These are phyloP conservation scores for Fusarium staphyleae DNA, from an alignment of 2,329 filamentous ascomycete species.

Conservation along the genomic window DNA sequence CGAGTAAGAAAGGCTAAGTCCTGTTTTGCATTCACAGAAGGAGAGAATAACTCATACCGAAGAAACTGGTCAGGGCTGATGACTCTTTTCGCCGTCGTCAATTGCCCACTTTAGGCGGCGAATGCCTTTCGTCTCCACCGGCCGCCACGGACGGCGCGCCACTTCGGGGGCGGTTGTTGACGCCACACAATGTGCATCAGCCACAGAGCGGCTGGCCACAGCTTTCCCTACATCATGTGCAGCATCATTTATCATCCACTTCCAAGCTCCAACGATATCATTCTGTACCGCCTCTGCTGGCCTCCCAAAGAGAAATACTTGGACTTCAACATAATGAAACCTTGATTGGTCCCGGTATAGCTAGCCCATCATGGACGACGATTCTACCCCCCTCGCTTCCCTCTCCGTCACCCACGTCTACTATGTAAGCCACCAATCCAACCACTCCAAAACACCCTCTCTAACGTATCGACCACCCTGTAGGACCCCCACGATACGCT, in stretches of 20 bases:
- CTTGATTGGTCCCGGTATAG: background rate
- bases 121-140: slow-evolving; percentile 13
- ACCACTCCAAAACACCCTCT: background rate
- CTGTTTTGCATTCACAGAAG: background rate
- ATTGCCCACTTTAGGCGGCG: slow-evolving; percentile 20
- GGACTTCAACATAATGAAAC: slow-evolving; percentile 12
- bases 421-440: slow-evolving; percentile 71
- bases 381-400: slow-evolving; percentile 74
- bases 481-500: slow-evolving; percentile 86
- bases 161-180: background rate
- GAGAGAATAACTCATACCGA: slow-evolving; percentile 8
- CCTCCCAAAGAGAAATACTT: background rate
- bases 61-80: slow-evolving; percentile 6
- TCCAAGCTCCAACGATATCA: background rate
- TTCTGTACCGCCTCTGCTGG: background rate
- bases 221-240: slow-evolving; percentile 15
- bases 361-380: slow-evolving; percentile 37
- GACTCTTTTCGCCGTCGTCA: slow-evolving; percentile 33
- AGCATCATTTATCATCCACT: background rate
- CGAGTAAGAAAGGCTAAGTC: background rate
- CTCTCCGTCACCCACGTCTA: slow-evolving; percentile 95
- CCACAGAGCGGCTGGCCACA: slow-evolving; percentile 7
- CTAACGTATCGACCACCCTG: background rate
- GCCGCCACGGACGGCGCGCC: background rate
- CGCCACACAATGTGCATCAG: background rate